Conservation (phyloP, 257 asterid species). For the Przewalskia tangutica region DNA sequence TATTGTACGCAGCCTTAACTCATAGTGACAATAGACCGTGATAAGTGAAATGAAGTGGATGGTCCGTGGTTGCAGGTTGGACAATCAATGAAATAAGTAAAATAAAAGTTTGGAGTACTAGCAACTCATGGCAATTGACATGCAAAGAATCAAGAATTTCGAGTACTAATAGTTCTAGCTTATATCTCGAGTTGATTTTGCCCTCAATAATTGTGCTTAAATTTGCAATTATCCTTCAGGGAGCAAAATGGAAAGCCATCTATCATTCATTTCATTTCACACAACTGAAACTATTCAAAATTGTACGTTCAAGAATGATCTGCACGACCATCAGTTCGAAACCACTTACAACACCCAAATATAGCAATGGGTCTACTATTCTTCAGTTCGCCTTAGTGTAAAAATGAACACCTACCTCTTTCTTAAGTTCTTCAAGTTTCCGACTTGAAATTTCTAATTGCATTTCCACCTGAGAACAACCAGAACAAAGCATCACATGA, state of each 20-base stretch:
- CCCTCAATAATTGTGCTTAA: background rate
- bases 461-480: slow-evolving; percentile 31
- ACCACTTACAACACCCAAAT: background rate
- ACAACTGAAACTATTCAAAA: background rate
- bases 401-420: slow-evolving; percentile 34
- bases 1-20: too few relatives aligned
- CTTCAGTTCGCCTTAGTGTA: background rate
- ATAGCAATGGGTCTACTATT: background rate
- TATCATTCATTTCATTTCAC: background rate
- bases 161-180: background rate
- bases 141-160: background rate
- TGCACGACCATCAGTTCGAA: background rate
- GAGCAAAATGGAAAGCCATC: background rate
- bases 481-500: slow-evolving; percentile 9
- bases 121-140: background rate
- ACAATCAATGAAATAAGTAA: background rate
- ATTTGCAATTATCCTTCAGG: background rate
- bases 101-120: background rate
- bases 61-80: background rate
- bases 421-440: slow-evolving; percentile 60
- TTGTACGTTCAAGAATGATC: background rate
- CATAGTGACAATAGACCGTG: background rate
- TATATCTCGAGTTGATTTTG: background rate
- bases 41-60: background rate
- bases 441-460: slow-evolving; percentile 39